phyloP scores from a whole-genome alignment of 768 basidiomycete species.

The Gloeostereum incarnatum region DNA sequence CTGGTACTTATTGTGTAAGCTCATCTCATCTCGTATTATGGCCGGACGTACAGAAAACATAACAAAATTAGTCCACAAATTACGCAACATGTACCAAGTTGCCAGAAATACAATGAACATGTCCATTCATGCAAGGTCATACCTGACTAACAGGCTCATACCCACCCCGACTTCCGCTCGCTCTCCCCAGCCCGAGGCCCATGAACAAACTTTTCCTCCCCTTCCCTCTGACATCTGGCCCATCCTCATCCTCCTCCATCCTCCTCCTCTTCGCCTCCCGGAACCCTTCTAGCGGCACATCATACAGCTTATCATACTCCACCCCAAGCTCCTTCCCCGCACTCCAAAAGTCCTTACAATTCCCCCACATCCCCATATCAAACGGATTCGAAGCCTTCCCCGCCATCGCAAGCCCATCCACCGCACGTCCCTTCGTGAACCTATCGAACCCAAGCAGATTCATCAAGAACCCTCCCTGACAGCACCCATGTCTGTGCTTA shows the following conservation, averaged over 20 bases:
- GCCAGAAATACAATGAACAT: too few relatives aligned
- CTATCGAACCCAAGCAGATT: slow-evolving; percentile 89
- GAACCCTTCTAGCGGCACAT: slow-evolving; percentile 84
- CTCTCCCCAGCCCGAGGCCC: slow-evolving; percentile 40
- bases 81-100: too few relatives aligned
- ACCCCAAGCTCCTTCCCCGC: slow-evolving; percentile 79
- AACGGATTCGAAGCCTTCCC: slow-evolving; percentile 84
- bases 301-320: slow-evolving; percentile 84
- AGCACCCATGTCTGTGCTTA: slow-evolving; percentile 29
- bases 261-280: slow-evolving; percentile 56
- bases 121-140: too few relatives aligned
- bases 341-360: slow-evolving; percentile 94
- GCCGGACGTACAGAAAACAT: too few relatives aligned
- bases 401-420: slow-evolving; percentile 74
- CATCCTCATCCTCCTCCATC: slow-evolving; percentile 53
- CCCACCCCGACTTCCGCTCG: slow-evolving; percentile 39
- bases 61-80: too few relatives aligned
- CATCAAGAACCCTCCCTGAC: slow-evolving; percentile 67
- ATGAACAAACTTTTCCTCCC: slow-evolving; percentile 45
- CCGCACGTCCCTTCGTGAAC: slow-evolving; percentile 87
- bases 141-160: slow-evolving; percentile 65
- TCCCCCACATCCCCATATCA: slow-evolving; percentile 67
- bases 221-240: slow-evolving; percentile 16
- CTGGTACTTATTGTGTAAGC: too few relatives aligned
- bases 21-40: too few relatives aligned